phyloP scores from a whole-genome alignment of 2,329 filamentous ascomycete species.

The Calonectria pseudoturangicola region DNA sequence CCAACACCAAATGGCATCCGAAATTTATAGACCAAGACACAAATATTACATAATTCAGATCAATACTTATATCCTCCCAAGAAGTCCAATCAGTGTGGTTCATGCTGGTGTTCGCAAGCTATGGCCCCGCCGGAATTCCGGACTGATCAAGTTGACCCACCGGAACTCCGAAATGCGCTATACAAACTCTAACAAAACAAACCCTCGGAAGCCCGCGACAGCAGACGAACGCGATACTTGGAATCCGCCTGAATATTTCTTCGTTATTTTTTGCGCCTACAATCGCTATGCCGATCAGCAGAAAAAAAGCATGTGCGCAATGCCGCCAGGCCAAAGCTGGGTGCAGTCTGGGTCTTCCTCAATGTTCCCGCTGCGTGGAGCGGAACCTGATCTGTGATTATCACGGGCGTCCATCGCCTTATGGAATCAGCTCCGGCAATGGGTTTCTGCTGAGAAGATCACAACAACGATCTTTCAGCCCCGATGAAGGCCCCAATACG shows the following conservation, averaged over 20 bases:
- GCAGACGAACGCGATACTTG: background rate
- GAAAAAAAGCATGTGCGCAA: conserved; percentile 43
- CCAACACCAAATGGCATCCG: no score
- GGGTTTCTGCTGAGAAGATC: background rate
- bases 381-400: conserved; percentile 37
- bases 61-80: background rate
- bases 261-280: background rate
- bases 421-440: background rate
- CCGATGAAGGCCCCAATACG: no score
- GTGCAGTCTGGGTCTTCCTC: conserved; percentile 31
- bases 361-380: conserved; percentile 35
- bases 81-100: background rate
- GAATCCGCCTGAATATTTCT: background rate
- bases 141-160: conserved; percentile 1
- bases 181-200: background rate
- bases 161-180: conserved; percentile 25
- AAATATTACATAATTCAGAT: background rate
- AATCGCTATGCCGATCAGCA: conserved; percentile 29
- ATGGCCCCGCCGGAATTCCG: conserved; percentile 38
- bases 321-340: conserved; percentile 40
- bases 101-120: no score
- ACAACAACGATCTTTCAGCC: background rate
- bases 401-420: conserved; percentile 13
- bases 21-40: background rate
- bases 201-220: background rate